Conservation (phyloP, 2,329 filamentous ascomycete genomes). For the Clonostachys sp. region DNA sequence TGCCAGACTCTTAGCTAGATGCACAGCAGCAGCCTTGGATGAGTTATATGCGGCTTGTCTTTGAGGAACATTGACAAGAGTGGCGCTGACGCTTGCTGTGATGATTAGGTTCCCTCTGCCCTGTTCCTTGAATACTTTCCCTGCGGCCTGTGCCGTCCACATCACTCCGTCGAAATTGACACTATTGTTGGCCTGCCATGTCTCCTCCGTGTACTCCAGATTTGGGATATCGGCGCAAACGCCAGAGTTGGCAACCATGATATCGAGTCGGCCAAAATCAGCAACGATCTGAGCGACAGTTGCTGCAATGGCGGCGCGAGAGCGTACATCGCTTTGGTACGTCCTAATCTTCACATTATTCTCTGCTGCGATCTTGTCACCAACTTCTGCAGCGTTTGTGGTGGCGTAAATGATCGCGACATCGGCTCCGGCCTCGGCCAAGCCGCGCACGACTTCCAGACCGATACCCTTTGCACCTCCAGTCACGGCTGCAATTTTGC, state of each 20-base stretch:
- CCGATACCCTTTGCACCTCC: slow-evolving; percentile 45
- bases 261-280: slow-evolving; percentile 30
- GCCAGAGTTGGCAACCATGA: slow-evolving; percentile 36
- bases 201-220: slow-evolving; percentile 31
- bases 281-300: slow-evolving; percentile 17
- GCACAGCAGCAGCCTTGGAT: slow-evolving; percentile 57
- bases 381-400: slow-evolving; percentile 34
- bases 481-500: slow-evolving; percentile 41
- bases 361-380: slow-evolving; percentile 48
- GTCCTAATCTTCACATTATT: slow-evolving; percentile 16
- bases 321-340: slow-evolving; percentile 29
- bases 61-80: slow-evolving; percentile 60
- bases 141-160: slow-evolving; percentile 35
- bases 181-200: slow-evolving; percentile 26
- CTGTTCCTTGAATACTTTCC: slow-evolving; percentile 25
- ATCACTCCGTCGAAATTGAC: slow-evolving; percentile 36
- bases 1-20: slow-evolving; percentile 61
- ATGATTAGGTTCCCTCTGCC: slow-evolving; percentile 29
- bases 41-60: slow-evolving; percentile 70
- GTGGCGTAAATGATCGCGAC: background rate
- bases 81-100: slow-evolving; percentile 30
- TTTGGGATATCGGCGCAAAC: slow-evolving; percentile 27
- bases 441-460: slow-evolving; percentile 36
- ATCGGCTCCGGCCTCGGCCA: slow-evolving; percentile 15
- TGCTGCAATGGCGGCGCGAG: slow-evolving; percentile 17